phyloP scores from a whole-genome alignment of 1,139 yeast genomes.

The Pichia sp. region DNA sequence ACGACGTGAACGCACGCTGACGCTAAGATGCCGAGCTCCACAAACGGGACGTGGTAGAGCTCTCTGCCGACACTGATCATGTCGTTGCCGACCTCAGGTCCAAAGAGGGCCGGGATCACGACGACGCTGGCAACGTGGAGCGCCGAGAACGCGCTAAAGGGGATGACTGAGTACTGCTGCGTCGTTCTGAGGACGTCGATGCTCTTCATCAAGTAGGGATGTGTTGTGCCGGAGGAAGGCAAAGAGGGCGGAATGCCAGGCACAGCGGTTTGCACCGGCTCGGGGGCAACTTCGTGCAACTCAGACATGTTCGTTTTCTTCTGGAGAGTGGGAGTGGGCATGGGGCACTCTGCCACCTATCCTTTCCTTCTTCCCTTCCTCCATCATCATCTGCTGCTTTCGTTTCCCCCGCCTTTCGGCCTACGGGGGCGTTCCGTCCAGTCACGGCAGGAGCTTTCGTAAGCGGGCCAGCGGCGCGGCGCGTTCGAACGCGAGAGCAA shows the following conservation, averaged over 20 bases:
- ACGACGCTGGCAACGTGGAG: slow-evolving; percentile 57
- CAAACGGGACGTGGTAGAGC: slow-evolving; percentile 49
- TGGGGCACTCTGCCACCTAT: too few species aligned
- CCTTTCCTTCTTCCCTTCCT: too few species aligned
- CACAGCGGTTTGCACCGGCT: slow-evolving; percentile 6
- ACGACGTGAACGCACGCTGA: slow-evolving; percentile 47
- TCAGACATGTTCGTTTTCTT: slow-evolving; percentile 7
- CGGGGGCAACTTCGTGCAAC: slow-evolving; percentile 15
- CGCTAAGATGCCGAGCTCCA: slow-evolving; percentile 48
- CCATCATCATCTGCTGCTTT: too few species aligned
- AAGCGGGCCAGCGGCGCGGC: neutral
- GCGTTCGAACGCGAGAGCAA: neutral
- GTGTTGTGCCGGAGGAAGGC: slow-evolving; percentile 12
- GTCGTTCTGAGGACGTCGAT: slow-evolving; percentile 18
- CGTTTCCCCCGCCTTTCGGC: neutral
- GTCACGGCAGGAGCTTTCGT: neutral
- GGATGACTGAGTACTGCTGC: slow-evolving; percentile 63
- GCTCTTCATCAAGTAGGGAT: slow-evolving; percentile 12
- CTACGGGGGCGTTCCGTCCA: too few species aligned
- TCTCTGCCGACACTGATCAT: slow-evolving; percentile 58
- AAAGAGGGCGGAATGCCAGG: slow-evolving; percentile 22
- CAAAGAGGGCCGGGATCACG: slow-evolving; percentile 48
- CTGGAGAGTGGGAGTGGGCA: too few species aligned
- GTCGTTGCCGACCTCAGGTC: slow-evolving; percentile 47
- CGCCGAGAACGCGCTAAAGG: slow-evolving; percentile 53